Conservation (phyloP, 2,329 filamentous ascomycete genomes). For the Clarireedia hainanense region DNA sequence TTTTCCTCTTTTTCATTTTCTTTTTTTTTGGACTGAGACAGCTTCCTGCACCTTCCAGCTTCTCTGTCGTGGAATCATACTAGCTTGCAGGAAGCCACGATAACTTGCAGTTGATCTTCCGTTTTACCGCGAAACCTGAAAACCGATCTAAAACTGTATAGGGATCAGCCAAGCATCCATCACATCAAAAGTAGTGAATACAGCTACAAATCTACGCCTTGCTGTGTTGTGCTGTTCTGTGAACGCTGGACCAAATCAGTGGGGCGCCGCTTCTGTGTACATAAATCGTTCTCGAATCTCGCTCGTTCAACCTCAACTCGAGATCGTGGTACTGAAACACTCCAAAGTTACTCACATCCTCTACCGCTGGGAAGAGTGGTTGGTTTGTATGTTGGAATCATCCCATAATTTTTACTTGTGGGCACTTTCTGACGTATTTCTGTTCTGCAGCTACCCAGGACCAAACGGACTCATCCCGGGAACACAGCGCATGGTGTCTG, state of each 20-base stretch:
- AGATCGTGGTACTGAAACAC: neutral
- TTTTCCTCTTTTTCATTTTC: neutral
- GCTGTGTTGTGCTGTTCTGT: neutral
- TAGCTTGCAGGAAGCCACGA: conserved; percentile 7
- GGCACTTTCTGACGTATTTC: conserved; percentile 1
- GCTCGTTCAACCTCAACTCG: neutral
- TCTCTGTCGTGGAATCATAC: conserved; percentile 1
- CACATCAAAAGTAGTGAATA: neutral
- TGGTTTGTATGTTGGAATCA: conserved; percentile 3
- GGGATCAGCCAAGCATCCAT: neutral
- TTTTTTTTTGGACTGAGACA: conserved; percentile 1
- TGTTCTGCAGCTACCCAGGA: conserved; percentile 16
- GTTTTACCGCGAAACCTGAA: neutral
- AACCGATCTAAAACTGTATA: neutral
- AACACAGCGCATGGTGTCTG: conserved; percentile 10
- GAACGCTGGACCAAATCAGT: neutral
- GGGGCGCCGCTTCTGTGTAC: neutral
- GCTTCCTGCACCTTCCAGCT: conserved; percentile 1
- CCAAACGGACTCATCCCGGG: conserved; percentile 12
- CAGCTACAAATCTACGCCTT: neutral
- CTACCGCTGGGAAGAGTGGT: neutral
- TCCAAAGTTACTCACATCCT: neutral
- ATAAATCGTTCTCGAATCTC: conserved; percentile 7
- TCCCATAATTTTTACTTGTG: neutral
- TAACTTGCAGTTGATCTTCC: conserved; percentile 5